Percentiles rank a stretch among this genome's conserved stretches.
Evolutionary conservation across 306 rosid species (phyloP).

Genomic region (Comarum palustre): DNA sequence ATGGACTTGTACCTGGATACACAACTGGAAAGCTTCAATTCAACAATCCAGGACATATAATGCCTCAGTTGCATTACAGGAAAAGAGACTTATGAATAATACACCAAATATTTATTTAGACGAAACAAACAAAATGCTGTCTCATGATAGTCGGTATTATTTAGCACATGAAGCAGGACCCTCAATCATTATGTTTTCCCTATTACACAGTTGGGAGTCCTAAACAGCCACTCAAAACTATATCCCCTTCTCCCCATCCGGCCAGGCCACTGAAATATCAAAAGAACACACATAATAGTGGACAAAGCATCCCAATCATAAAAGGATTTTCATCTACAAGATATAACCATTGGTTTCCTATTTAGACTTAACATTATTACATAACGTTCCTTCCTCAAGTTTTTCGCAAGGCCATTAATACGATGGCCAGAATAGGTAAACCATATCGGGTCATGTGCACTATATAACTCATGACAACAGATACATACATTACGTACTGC

Average conservation of each 20-base stretch:
- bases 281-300: background rate
- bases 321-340: background rate
- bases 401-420: background rate
- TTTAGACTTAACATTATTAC: background rate
- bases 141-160: background rate
- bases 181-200: background rate
- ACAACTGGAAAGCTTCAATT: constrained; percentile 14
- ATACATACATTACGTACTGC: background rate
- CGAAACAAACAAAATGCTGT: background rate
- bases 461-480: background rate
- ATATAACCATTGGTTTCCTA: background rate
- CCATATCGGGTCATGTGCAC: background rate
- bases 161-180: background rate
- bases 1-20: constrained; percentile 40
- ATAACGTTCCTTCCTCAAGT: background rate
- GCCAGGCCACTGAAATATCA: background rate
- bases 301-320: constrained; percentile 5
- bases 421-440: background rate
- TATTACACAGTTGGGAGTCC: background rate
- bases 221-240: background rate
- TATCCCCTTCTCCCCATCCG: background rate
- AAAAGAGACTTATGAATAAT: background rate
- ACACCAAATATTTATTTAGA: background rate
- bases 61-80: constrained; percentile 12
- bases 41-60: constrained; percentile 2